Base-by-base conservation (phyloP, 768 basidiomycete species). In the Suillus luteus region DNA sequence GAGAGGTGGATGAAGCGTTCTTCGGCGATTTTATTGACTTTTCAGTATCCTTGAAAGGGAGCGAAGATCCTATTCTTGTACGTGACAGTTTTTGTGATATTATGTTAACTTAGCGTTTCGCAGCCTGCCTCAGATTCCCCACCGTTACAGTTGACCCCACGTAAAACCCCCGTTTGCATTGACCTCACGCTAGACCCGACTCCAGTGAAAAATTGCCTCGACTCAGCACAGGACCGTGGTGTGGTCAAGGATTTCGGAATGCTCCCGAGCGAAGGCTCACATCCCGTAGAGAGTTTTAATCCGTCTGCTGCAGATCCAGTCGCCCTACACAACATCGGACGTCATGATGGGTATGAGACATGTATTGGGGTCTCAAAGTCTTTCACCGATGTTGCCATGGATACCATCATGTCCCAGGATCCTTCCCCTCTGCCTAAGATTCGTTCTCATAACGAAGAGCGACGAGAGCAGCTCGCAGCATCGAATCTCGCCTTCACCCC, bases 171-270 rank as follows among this genome's bases (percentile, higher is more conserved):
- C 24, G 67, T 75, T 9, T 81, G 77, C 49, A 79, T 84, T 62
- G 84, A 86, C 69, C 74, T 84, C 61, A 83, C 81, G n/a, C 64
- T 70, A 22, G 76, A 79, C 49, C 62, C 62, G 4, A 65, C 73
- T 33, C 76, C 75, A 11, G 63, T 57, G 35, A 68, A 55, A 49
- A 64, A 54, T 24, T 38, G 4, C 37, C 15, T 10, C 22, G 22
- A 27, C n/a, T 57, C 55, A 57, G 9, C 37, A 24, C 17, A 57
- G 22, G 22, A 15, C 14, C 22, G 55, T 38, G 15, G 22, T 15
- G 55, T 38, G 24, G 37, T 22, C 37, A 38, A 57, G 37, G 37
- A 57, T 38, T 9, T 9, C 24, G 14, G 22, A 38, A 57, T 40
- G 2, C 55, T 57, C 22, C 5, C 15, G 9, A 57, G 15, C 17